A percentile compares a stretch with the other conserved stretches of the same genome.
Conservation (phyloP, 768 basidiomycete genomes). For the Rhodotorula kratochvilovae region DNA sequence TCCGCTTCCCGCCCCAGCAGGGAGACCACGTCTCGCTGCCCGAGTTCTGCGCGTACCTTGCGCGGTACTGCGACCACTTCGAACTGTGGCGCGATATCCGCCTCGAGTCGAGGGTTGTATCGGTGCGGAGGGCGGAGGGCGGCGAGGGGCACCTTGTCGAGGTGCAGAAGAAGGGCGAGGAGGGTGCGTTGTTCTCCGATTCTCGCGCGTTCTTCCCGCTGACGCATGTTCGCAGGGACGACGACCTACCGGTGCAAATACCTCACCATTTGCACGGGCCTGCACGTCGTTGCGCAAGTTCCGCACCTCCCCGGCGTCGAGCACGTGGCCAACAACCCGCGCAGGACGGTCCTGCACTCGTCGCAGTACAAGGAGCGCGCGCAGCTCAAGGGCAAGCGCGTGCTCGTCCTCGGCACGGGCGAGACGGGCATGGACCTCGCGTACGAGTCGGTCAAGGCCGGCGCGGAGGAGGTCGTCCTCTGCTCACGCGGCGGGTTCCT, state of each 20-base stretch:
- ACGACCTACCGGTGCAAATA: slow-evolving; percentile 2
- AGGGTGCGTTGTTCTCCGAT: not conserved
- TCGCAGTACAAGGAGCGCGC: slow-evolving; percentile 54
- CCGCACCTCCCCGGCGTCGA: slow-evolving; percentile 56
- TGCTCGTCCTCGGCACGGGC: slow-evolving; percentile 60
- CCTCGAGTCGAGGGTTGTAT: slow-evolving; percentile 50
- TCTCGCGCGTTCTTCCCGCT: too few species aligned
- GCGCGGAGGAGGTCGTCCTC: slow-evolving; percentile 56
- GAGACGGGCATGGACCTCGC: slow-evolving; percentile 64
- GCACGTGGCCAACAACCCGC: slow-evolving; percentile 29
- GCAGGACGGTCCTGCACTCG: slow-evolving; percentile 53
- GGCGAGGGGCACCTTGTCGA: slow-evolving; percentile 49
- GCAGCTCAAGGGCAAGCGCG: slow-evolving; percentile 53
- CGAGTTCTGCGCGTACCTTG: slow-evolving; percentile 57
- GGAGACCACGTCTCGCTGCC: slow-evolving; percentile 55
- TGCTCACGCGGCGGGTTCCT: slow-evolving; percentile 60
- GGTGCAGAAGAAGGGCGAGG: slow-evolving; percentile 44
- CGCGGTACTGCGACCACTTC: slow-evolving; percentile 41
- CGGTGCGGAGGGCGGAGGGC: slow-evolving; percentile 46
- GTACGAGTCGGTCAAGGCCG: slow-evolving; percentile 52
- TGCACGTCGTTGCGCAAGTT: slow-evolving; percentile 57
- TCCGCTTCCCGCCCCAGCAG: slow-evolving; percentile 54
- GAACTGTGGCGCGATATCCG: slow-evolving; percentile 44
- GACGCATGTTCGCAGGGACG: not conserved
- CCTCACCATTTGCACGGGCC: slow-evolving; percentile 57